A percentile compares a stretch with the other conserved stretches of the same genome.
Conservation (phyloP, 305 asterid genomes). For the Fraxinus paxiana region DNA sequence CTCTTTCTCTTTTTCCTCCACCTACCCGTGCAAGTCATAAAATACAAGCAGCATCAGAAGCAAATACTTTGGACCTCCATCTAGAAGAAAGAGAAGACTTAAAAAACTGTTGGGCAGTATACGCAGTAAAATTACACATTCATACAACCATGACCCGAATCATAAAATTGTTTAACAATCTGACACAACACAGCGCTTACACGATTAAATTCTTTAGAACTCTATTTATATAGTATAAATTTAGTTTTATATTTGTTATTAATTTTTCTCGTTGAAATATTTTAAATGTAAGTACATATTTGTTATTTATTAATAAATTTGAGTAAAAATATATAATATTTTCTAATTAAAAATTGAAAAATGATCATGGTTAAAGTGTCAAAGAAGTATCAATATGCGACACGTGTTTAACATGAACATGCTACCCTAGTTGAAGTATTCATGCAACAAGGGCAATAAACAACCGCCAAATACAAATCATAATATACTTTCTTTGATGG, state of each 20-base stretch:
- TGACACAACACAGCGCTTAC: background rate
- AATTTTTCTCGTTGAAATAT: background rate
- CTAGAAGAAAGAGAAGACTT: background rate
- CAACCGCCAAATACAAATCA: background rate
- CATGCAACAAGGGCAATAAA: background rate
- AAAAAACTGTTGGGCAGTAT: background rate
- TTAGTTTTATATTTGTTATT: too few species aligned
- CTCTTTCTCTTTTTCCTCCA: conserved; percentile 57
- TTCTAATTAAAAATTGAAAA: background rate
- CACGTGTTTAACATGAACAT: background rate
- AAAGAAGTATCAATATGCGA: background rate
- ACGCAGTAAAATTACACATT: background rate
- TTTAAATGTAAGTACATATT: background rate
- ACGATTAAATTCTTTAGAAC: background rate
- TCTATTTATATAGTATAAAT: background rate
- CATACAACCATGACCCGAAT: background rate
- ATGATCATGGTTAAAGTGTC: background rate
- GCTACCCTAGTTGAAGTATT: background rate
- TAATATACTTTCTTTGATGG: background rate
- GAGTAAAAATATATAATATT: background rate
- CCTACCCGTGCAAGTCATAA: conserved; percentile 38
- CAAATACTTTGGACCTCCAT: background rate
- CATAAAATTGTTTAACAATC: background rate
- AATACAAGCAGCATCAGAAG: background rate
- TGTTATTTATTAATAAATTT: too few species aligned